phyloP scores from a whole-genome alignment of 192 early-diverging fungal species.

The Helicostylum pulchrum region DNA sequence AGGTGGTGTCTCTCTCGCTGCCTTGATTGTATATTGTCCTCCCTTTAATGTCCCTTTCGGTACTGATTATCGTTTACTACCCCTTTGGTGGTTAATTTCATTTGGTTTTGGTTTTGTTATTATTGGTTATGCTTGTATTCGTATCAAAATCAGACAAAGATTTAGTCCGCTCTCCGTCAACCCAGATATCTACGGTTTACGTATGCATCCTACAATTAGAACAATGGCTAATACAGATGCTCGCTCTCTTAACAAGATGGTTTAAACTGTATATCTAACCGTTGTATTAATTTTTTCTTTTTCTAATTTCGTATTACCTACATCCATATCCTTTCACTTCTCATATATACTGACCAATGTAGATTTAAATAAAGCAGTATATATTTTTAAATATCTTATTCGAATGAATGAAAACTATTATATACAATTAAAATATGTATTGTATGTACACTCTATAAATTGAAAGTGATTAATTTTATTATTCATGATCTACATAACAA shows the following conservation, averaged over 20 bases:
- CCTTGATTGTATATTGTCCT: constrained; percentile 81
- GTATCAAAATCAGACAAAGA: constrained; percentile 60
- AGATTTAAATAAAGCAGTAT: no score
- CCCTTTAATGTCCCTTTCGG: constrained; percentile 77
- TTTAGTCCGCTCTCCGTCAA: constrained; percentile 64
- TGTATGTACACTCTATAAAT: no score
- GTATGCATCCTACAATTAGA: constrained; percentile 77
- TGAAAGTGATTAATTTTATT: no score
- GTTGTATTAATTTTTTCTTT: not conserved
- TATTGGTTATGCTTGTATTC: constrained; percentile 67
- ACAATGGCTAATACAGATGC: constrained; percentile 18
- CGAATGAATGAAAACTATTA: no score
- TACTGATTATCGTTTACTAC: constrained; percentile 56
- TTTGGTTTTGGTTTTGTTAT: constrained; percentile 80
- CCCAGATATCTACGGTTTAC: constrained; percentile 78
- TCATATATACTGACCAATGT: no score
- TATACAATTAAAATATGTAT: no score
- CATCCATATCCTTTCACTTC: no score
- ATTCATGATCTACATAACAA: no score
- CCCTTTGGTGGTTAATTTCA: constrained; percentile 80
- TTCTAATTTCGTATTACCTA: no score
- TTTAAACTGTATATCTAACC: not conserved
- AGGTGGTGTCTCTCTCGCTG: constrained; percentile 62
- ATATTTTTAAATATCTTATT: no score
- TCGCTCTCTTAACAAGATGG: not conserved